Evolutionary conservation across 139 green algal genomes (phyloP), one percentile per base, ranked within the genome.

Genomic region (Zygnema cylindricum): DNA sequence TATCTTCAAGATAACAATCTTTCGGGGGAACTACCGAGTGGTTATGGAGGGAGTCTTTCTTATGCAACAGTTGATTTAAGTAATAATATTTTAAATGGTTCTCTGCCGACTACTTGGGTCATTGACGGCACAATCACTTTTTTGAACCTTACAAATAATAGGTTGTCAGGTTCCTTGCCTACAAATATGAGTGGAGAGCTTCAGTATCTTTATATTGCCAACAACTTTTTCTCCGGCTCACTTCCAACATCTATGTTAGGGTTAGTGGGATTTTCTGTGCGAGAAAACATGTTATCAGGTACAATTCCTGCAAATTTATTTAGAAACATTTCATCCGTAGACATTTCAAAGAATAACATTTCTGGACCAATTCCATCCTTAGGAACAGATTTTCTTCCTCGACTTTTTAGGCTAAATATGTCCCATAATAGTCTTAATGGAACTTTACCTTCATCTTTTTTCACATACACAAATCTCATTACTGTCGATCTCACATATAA

Each of bases 331-430:
- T 25, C 49, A 25, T 63, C 16, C 7, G 16, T 84, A 21, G 77
- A 84, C 77, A 23, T 84, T 33, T 84, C 77, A 32, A 16, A 84
- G 3, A 84, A 84, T 54, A 39, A 54, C n/a, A 32, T 84, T 32
- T 84, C 77, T 3, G 77, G 77, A 35, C 77, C 77, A 23, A 84
- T 84, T 54, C 77, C 77, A 21, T 55, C 77, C 2, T 3, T 69
- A 32, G 33, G 49, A 2, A 54, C 41, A 21, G 7, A 39, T 35
- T n/a, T n/a, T n/a, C 77, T 84, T 3, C 2, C 2, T 35, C 2
- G 30, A 2, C 30, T 84, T 21, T 23, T 22, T 2, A 73, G 2
- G 69, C 30, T 84, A 35, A 41, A 84, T 33, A 32, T 84, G 3
- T 11, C n/a, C 30, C 33, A 39, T 35, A 84, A 84, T 33, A 55